Evolutionary conservation across 169 alveolate genomes (phyloP), one percentile per base, ranked within the genome.

Genomic region (Babesia gibsoni): DNA sequence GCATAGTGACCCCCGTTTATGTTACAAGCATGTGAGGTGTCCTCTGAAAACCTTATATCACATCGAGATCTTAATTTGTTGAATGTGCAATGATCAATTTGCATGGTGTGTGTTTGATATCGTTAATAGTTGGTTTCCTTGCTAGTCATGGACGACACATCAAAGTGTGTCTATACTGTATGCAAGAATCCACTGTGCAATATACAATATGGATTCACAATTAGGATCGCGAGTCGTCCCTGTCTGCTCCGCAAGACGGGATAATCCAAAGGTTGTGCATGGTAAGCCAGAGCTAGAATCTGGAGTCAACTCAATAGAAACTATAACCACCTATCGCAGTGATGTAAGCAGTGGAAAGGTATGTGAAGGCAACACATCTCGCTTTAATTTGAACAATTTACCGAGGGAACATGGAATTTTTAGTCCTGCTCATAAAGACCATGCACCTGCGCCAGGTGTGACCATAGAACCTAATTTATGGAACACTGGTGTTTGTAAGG

Each of bases 271-370:
- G 25, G 30, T 61, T 45, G 59, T 61, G 1, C 59, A 25, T 37
- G 59, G 45, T 27, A 35, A 30, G 20, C 39, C 36, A 23, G 37
- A 50, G 10, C 49, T 61, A 23, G 39, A 45, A n/a, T 58, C 30
- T 61, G 72, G 72, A 32, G 46, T 61, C 23, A 61, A 25, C 8
- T 61, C 72, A 5, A 36, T 45, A 12, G 72, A 61, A 6, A 61
- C 72, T 45, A 46, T 43, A 35, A 45, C 72, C 1, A 61, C 72
- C 6, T 61, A 61, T 61, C 72, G 72, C 58, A 61, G 72, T 27
- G 72, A 61, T 61, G 20, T 61, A 25, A 22, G 39, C 16, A 39
- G 20, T 16, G 10, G 20, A 10, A 39, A 16, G 46, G 10, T 39
- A 39, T 39, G 16, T 39, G 16, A 39, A 12, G 16, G 46, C 46